Conservation (phyloP, 2,329 filamentous ascomycete species). For the Xylaria sp. region DNA sequence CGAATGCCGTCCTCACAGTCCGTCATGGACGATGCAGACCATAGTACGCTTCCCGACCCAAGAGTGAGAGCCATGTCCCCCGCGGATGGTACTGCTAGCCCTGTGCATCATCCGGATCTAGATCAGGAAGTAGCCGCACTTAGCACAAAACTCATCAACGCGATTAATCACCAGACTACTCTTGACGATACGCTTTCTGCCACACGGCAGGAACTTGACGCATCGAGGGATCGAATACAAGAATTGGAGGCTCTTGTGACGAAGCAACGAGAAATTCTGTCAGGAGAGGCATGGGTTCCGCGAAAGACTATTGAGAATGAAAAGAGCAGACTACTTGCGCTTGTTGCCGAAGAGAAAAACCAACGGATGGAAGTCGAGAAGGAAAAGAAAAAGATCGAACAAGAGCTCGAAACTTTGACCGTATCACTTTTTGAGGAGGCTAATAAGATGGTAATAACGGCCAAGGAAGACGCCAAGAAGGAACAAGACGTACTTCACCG, state of each 20-base stretch:
- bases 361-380: constrained; percentile 70
- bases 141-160: constrained; percentile 94
- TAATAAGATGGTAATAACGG: constrained; percentile 95
- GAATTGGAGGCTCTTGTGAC: constrained; percentile 70
- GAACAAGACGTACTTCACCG: constrained; percentile 82
- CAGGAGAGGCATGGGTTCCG: constrained; percentile 76
- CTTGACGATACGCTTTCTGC: constrained; percentile 87
- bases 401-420: constrained; percentile 88
- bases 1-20: constrained; percentile 47
- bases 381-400: constrained; percentile 88
- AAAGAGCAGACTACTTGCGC: constrained; percentile 63
- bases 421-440: constrained; percentile 96
- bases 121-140: constrained; percentile 82
- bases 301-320: constrained; percentile 77
- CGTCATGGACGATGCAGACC: constrained; percentile 60
- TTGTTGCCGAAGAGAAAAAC: constrained; percentile 68
- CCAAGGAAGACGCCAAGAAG: constrained; percentile 84
- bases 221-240: constrained; percentile 68
- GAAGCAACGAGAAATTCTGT: constrained; percentile 73
- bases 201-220: constrained; percentile 82
- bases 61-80: constrained; percentile 59
- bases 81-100: constrained; percentile 44
- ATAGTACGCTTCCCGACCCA: constrained; percentile 73
- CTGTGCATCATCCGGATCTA: constrained; percentile 59
- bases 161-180: constrained; percentile 93